Evolutionary conservation across 352 stramenopile genomes (phyloP).

Genomic region (Phytophthora macrochlamydospora): DNA sequence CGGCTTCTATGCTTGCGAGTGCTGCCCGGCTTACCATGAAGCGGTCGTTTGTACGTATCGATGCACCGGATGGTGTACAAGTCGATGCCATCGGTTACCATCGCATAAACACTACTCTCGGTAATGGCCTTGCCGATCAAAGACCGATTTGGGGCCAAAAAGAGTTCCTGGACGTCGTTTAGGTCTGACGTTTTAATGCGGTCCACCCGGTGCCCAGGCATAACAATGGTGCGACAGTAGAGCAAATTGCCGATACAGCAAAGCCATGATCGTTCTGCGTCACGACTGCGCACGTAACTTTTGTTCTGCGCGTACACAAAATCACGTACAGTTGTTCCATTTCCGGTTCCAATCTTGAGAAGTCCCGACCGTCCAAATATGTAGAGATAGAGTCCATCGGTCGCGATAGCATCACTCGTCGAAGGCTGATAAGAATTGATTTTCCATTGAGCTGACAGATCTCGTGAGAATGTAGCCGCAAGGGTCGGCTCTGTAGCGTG

Average conservation of each 20-base stretch:
- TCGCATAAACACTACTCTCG: constrained; percentile 72
- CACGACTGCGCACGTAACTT: constrained; percentile 53
- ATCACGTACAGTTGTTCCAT: constrained; percentile 65
- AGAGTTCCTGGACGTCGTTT: constrained; percentile 54
- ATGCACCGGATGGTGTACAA: constrained; percentile 72
- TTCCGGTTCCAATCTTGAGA: constrained; percentile 74
- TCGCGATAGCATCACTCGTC: constrained; percentile 74
- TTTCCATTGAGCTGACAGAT: constrained; percentile 71
- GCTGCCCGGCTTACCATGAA: constrained; percentile 29
- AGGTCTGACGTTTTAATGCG: constrained; percentile 55
- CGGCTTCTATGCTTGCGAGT: constrained; percentile 36
- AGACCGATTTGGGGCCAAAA: constrained; percentile 53
- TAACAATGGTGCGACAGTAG: constrained; percentile 80
- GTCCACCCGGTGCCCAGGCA: constrained; percentile 67
- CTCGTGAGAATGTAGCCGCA: constrained; percentile 61
- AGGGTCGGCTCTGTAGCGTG: constrained; percentile 28
- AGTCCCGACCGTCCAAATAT: constrained; percentile 66
- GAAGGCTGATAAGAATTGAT: constrained; percentile 63
- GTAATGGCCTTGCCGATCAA: constrained; percentile 39
- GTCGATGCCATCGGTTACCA: constrained; percentile 66
- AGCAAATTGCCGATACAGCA: constrained; percentile 64
- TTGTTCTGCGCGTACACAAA: constrained; percentile 76
- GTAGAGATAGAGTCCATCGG: constrained; percentile 72
- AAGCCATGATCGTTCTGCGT: constrained; percentile 81
- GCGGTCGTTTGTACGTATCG: constrained; percentile 54